phyloP scores from a whole-genome alignment of 1,139 yeast genomes.

The Debaryomyces psychrophilus region DNA sequence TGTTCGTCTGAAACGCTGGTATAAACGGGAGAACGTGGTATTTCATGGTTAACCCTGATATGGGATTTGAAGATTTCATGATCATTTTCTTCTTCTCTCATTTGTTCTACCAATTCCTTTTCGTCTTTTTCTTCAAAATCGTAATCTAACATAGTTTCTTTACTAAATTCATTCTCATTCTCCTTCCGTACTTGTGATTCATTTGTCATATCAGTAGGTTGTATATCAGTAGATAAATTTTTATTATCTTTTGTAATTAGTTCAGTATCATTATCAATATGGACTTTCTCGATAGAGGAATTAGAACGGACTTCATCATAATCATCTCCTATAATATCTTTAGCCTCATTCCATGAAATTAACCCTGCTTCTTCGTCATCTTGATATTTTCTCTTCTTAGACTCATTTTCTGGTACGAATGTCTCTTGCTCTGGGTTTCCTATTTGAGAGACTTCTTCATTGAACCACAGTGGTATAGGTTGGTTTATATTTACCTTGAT shows the following conservation, averaged over 20 bases:
- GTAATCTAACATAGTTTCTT: constrained; percentile 48
- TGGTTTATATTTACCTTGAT: background rate
- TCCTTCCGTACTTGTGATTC: background rate
- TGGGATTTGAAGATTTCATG: constrained; percentile 63
- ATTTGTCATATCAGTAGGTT: background rate
- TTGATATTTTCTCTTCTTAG: constrained; percentile 18
- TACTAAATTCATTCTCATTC: constrained; percentile 5
- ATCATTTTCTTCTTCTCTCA: constrained; percentile 71
- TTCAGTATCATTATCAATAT: constrained; percentile 12
- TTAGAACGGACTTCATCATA: constrained; percentile 11
- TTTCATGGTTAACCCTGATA: constrained; percentile 36
- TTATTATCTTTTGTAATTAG: constrained; percentile 15
- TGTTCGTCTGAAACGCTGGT: constrained; percentile 55
- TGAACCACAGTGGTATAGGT: constrained; percentile 25
- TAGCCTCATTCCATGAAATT: constrained; percentile 52
- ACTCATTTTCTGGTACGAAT: background rate
- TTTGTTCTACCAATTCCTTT: constrained; percentile 59
- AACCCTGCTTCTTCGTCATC: constrained; percentile 55
- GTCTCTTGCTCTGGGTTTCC: constrained; percentile 10
- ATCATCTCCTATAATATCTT: constrained; percentile 26
- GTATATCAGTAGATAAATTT: background rate
- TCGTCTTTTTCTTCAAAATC: constrained; percentile 82
- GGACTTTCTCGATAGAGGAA: constrained; percentile 9
- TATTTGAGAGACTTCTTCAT: constrained; percentile 11
- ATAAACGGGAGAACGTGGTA: constrained; percentile 23